Percentiles rank a stretch among this genome's conserved stretches.
phyloP scores from a whole-genome alignment of 1,284 basidiomycete genomes.

The Apiotrichum mycotoxinovorans region DNA sequence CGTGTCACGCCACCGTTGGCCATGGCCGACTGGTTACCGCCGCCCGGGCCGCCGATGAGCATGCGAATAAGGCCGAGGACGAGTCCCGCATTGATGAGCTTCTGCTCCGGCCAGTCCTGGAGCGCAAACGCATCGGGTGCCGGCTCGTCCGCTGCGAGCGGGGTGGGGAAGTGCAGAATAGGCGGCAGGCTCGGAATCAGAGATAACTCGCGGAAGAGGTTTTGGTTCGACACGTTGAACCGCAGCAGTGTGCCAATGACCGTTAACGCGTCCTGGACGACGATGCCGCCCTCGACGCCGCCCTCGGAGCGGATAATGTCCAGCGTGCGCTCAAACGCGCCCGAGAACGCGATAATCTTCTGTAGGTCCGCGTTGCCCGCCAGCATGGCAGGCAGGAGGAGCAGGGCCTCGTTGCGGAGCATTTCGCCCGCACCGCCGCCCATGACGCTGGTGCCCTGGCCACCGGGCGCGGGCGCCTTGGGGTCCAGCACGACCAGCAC shows the following conservation, averaged over 20 bases:
- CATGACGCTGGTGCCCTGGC: slow-evolving; percentile 21
- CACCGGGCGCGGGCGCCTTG: slow-evolving; percentile 26
- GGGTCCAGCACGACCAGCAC: slow-evolving; percentile 45
- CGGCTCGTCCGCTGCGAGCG: slow-evolving; percentile 59
- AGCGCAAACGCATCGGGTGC: slow-evolving; percentile 89
- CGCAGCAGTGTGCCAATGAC: slow-evolving; percentile 81
- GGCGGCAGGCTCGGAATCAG: slow-evolving; percentile 76
- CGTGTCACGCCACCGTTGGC: slow-evolving; percentile 64
- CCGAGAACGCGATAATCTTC: slow-evolving; percentile 95
- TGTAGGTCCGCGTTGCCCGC: slow-evolving; percentile 90
- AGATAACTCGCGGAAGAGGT: slow-evolving; percentile 91
- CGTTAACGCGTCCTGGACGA: slow-evolving; percentile 78
- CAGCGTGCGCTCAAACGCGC: slow-evolving; percentile 93
- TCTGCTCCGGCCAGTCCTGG: slow-evolving; percentile 94
- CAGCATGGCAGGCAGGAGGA: slow-evolving; percentile 75
- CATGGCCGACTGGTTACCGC: slow-evolving; percentile 60
- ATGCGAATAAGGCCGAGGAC: slow-evolving; percentile 69
- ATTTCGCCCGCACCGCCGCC: slow-evolving; percentile 47
- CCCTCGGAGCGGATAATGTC: slow-evolving; percentile 82
- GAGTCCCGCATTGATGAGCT: slow-evolving; percentile 70
- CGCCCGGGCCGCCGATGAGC: slow-evolving; percentile 64
- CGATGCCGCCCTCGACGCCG: slow-evolving; percentile 84
- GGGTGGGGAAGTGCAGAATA: slow-evolving; percentile 79
- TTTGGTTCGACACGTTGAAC: slow-evolving; percentile 97
- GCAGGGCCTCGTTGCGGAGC: slow-evolving; percentile 63